These are phyloP conservation scores for Sporothrix curviconia DNA, from an alignment of 2,329 filamentous ascomycete genomes.

Conservation along the genomic window DNA sequence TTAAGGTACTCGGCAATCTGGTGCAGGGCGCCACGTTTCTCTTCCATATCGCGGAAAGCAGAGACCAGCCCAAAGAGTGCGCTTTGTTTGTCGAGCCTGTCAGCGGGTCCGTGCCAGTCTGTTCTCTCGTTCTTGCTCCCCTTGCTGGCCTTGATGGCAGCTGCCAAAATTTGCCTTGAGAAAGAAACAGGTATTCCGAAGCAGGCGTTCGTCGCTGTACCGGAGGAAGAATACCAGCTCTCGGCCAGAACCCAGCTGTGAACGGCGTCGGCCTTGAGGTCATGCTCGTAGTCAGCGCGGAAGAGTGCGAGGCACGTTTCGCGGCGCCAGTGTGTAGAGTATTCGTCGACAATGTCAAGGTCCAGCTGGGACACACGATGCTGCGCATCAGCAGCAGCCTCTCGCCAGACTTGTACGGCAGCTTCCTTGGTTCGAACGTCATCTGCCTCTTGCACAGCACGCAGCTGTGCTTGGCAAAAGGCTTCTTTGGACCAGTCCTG, in stretches of 20 bases:
- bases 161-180: neutral
- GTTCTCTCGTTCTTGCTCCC: neutral
- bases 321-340: conserved; percentile 24
- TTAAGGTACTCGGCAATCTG: conserved; percentile 5
- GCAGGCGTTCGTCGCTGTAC: conserved; percentile 20
- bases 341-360: conserved; percentile 17
- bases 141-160: neutral
- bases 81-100: conserved; percentile 3
- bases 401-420: conserved; percentile 1
- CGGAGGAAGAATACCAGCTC: conserved; percentile 23
- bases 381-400: neutral
- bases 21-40: neutral
- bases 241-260: conserved; percentile 26
- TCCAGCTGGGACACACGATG: conserved; percentile 7
- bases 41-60: neutral
- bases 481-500: conserved; percentile 16
- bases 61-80: neutral
- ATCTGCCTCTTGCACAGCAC: neutral
- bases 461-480: conserved; percentile 10
- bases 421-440: neutral
- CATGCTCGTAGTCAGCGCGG: conserved; percentile 15
- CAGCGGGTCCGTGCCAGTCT: neutral
- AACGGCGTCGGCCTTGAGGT: conserved; percentile 20
- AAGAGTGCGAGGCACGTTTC: conserved; percentile 23
- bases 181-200: neutral